Evolutionary conservation across 2,329 filamentous ascomycete genomes (phyloP).

Genomic region (Simplicillium sp.): DNA sequence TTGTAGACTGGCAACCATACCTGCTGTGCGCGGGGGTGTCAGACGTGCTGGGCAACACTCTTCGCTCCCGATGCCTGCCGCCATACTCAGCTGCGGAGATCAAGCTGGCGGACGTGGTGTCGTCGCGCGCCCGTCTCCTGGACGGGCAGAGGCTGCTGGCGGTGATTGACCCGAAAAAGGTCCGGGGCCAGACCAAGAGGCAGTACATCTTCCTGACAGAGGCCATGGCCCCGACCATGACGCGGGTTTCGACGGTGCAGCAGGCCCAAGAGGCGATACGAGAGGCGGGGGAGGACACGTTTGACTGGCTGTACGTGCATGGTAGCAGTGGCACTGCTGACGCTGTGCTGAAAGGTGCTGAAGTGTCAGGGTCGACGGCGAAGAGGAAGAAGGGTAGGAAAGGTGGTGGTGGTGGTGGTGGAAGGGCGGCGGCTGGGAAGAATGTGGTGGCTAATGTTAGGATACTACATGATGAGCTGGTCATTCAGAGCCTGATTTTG

Average conservation of each 20-base stretch:
- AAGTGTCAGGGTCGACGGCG: no score
- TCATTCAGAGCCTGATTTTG: conserved; percentile 87
- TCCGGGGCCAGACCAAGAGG: conserved; percentile 53
- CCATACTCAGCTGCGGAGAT: conserved; percentile 50
- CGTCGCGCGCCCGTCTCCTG: conserved; percentile 52
- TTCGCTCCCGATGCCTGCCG: conserved; percentile 62
- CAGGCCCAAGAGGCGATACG: conserved; percentile 54
- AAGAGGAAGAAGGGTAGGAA: no score
- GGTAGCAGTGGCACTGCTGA: conserved; percentile 47
- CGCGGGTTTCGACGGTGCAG: conserved; percentile 53
- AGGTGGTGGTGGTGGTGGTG: no score
- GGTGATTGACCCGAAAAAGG: conserved; percentile 49
- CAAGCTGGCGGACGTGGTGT: conserved; percentile 47
- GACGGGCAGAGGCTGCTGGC: conserved; percentile 59
- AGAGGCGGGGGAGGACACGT: conserved; percentile 37
- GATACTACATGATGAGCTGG: conserved; percentile 73
- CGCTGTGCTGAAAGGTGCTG: conserved; percentile 31
- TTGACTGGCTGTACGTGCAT: conserved; percentile 75
- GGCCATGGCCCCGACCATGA: conserved; percentile 65
- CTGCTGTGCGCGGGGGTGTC: conserved; percentile 80
- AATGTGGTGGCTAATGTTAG: conserved; percentile 36
- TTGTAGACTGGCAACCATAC: conserved; percentile 72
- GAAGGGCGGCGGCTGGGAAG: conserved; percentile 4
- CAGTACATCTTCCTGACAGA: conserved; percentile 74
- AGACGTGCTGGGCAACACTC: conserved; percentile 62